Evolutionary conservation across 2,329 filamentous ascomycete species (phyloP), one percentile per base, ranked within the genome.

Genomic region (Corynespora cassiicola): DNA sequence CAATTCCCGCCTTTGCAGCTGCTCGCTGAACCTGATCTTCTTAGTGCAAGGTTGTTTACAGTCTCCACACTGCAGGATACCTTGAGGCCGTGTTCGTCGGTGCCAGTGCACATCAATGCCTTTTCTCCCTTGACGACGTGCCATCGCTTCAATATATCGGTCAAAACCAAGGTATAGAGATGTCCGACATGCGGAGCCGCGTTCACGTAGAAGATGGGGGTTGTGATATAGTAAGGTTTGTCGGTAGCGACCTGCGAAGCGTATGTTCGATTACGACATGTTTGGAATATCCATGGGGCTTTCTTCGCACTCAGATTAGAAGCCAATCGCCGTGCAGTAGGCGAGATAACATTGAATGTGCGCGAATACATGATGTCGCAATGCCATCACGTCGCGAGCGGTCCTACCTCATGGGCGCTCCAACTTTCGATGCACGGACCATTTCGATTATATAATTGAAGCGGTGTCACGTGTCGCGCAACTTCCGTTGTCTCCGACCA

Each of bases 191-290:
- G 94, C 33, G 94, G 94, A 29, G 89, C 90, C 92, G 91, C 89
- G 80, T 99, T 99, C 74, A 99, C 94, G 70, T 99, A 99, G 75
- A 97, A 99, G 42, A 99, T 99, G 2, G 94, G 94, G 7, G 90
- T 95, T 5, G 94, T 97, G 59, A 96, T 78, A 75, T 97, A 99
- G 75, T 86, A 96, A 7, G 92, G 90, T 74, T 97, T 97, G 45
- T 50, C 39, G 7, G 52, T 15, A 11, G 52, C 21, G 37, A 55
- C 48, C 9, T 56, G 51, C 28, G 58, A 50, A 19, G 50, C 31
- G 29, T 42, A 46, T 20, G 50, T 31, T 9, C 45, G 56, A 32
- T 30, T 46, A 31, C 35, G 47, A 30, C 56, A 65, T 36, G 54
- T 46, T 14, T 39, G 46, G 31, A 52, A 63, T 19, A 47, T 42